Conservation (phyloP, 257 asterid genomes). For the Lycium barbarum region DNA sequence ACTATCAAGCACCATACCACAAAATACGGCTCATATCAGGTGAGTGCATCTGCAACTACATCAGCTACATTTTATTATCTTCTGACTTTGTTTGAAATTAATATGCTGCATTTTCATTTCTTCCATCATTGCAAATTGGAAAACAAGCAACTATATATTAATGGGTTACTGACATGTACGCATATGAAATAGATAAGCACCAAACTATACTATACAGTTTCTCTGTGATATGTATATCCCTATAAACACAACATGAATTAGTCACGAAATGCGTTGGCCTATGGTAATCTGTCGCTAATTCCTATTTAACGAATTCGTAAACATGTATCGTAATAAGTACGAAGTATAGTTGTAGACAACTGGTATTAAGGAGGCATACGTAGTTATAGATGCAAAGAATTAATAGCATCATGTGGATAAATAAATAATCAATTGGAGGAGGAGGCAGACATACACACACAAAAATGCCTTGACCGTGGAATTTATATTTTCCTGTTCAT, state of each 20-base stretch:
- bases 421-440: conserved; percentile 27
- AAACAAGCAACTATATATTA: conserved; percentile 23
- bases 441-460: conserved; percentile 31
- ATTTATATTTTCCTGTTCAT: conserved; percentile 11
- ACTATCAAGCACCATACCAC: conserved; percentile 45
- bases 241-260: no score
- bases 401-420: conserved; percentile 9
- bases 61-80: conserved; percentile 23
- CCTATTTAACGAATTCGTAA: neutral
- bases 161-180: conserved; percentile 26
- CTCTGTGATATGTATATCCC: no score
- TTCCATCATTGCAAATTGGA: conserved; percentile 35
- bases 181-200: conserved; percentile 14
- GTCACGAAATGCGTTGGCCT: no score
- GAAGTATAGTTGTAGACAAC: neutral
- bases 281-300: neutral
- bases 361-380: neutral
- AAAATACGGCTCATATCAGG: conserved; percentile 50
- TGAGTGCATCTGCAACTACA: conserved; percentile 45
- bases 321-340: neutral
- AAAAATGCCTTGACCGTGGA: conserved; percentile 26
- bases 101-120: conserved; percentile 12
- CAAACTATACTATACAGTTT: neutral
- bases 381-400: conserved; percentile 29
- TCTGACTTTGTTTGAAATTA: neutral